Evolutionary conservation across 2,329 filamentous ascomycete species (phyloP), one percentile per base, ranked within the genome.

Genomic region (Parastagonospora avenae): DNA sequence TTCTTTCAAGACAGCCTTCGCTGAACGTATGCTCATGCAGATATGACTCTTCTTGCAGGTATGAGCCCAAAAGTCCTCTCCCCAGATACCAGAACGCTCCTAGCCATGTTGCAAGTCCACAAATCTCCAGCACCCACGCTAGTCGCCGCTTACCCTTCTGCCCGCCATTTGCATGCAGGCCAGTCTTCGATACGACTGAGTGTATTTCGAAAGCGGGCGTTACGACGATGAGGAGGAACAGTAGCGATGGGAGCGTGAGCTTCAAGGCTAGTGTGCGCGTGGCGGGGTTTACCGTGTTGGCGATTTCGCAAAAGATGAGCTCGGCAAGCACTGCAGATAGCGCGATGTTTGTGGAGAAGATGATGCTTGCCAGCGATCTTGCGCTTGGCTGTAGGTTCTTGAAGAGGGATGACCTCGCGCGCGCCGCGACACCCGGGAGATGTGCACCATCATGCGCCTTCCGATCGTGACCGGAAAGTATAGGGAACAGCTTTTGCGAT

Each of bases 291-390:
- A 91, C 81, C 4, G 88, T 80, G 64, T 91, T 90, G 24, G 89
- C 86, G 37, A 96, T 90, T 74, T 96, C 91, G 63, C 90, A 91
- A 8, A 96, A 81, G 39, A 96, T 89, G 59, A 96, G 76, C 73
- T 92, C 87, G 2, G 86, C 90, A 39, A 96, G 79, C 1, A 93
- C 89, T 32, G 88, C 83, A 5, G 91, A 88, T 8, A 95, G 80
- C 1, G 85, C 90, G 31, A 94, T 84, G 8, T 90, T 95, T 1
- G 85, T 82, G 6, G 89, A 86, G 72, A 95, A 95, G 1, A 89
- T 85, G 50, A 82, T 75, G 11, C 85, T 86, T 2, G 85, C 77
- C 8, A 82, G 54, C n/a, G 66, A 69, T 38, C 73, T 71, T 31
- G 71, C 67, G 9, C 54, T 61, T 10, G 67, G 51, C 29, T 60